Conservation (phyloP, 768 basidiomycete genomes). For the Tulasnella sp. region DNA sequence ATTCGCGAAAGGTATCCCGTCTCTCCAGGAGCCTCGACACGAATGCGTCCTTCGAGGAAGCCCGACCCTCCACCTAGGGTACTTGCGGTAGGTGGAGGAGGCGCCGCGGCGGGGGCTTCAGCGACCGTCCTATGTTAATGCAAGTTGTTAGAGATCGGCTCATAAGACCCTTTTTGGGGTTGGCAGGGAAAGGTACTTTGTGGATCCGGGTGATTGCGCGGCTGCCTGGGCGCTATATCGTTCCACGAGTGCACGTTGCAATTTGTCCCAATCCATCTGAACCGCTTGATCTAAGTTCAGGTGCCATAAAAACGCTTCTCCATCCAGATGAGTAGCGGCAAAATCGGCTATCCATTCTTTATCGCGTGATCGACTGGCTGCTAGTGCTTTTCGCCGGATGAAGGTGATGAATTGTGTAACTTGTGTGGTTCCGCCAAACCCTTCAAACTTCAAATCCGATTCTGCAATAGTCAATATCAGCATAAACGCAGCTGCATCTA, state of each 20-base stretch:
- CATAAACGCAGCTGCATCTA: not conserved
- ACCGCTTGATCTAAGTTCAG: not conserved
- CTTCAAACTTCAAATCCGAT: not conserved
- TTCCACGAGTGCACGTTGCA: not conserved
- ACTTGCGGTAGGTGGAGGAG: not conserved
- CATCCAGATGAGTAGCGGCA: not conserved
- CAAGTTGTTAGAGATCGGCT: not conserved
- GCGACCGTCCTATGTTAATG: not conserved
- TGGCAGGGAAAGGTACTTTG: not conserved
- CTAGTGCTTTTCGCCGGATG: constrained; percentile 9
- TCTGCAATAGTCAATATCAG: not conserved
- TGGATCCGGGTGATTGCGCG: not conserved
- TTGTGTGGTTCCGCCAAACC: not conserved
- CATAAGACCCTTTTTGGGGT: not conserved
- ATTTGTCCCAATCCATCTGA: not conserved
- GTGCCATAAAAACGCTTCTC: not conserved
- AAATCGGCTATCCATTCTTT: constrained; percentile 13
- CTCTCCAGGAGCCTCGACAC: not conserved
- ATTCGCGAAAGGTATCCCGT: not conserved
- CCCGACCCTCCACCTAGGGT: not conserved
- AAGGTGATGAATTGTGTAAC: constrained; percentile 14
- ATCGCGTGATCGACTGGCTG: not conserved
- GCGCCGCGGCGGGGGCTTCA: not conserved
- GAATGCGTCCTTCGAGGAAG: not conserved
- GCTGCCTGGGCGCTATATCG: not conserved